Conservation (phyloP, 2,329 filamentous ascomycete species). For the Anisogramma anomala region DNA sequence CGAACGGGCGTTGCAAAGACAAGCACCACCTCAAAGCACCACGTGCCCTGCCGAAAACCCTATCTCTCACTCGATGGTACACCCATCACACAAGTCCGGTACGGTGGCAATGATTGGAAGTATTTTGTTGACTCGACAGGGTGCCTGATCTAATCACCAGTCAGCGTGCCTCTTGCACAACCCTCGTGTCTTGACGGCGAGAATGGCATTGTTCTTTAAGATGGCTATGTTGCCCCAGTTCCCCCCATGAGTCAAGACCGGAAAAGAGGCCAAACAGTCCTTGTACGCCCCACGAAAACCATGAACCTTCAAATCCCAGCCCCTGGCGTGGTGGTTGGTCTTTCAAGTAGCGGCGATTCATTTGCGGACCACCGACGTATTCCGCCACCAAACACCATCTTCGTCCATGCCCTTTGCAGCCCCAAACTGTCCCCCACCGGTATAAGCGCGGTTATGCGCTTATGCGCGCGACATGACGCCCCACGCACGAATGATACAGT, state of each 20-base stretch:
- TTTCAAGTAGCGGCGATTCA: conserved; percentile 12
- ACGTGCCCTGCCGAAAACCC: no score
- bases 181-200: conserved; percentile 7
- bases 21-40: no score
- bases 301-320: conserved; percentile 18
- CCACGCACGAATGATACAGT: conserved; percentile 98
- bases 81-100: no score
- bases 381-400: conserved; percentile 12
- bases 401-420: conserved; percentile 1
- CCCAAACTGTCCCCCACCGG: conserved; percentile 3
- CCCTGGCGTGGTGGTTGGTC: conserved; percentile 12
- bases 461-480: conserved; percentile 94
- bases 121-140: conserved; percentile 13
- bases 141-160: conserved; percentile 9
- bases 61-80: no score
- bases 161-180: conserved; percentile 8
- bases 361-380: conserved; percentile 12
- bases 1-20: no score
- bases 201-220: conserved; percentile 16
- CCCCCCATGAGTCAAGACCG: conserved; percentile 22
- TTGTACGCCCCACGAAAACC: conserved; percentile 23
- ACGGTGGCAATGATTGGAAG: conserved; percentile 7
- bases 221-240: conserved; percentile 15
- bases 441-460: conserved; percentile 16
- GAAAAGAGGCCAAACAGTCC: conserved; percentile 26